Evolutionary conservation across 1,284 basidiomycete species (phyloP), one percentile per base, ranked within the genome.

Genomic region (Trichosporon faecale): DNA sequence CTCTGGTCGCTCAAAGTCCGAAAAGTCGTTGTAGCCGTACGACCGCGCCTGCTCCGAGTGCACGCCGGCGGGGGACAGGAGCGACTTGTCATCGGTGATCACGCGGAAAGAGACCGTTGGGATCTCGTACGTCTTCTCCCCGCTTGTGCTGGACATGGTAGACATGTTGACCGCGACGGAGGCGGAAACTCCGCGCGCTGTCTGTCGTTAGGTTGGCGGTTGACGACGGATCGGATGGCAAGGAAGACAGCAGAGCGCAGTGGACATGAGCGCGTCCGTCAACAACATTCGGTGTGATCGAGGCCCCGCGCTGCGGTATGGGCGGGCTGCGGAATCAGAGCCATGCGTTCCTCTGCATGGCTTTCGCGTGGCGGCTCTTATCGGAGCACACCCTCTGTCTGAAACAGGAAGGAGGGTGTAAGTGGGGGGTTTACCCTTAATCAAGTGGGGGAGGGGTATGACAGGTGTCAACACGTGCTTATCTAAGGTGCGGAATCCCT

Each of bases 1-100:
- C 67, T 93, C 91, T 6, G 93, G 92, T 74, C 89, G 85, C 73
- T 85, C 85, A 79, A 92, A 94, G 60, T 91, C 88, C 23, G 89
- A 88, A 76, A 89, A 89, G 77, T 94, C 90, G 78, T 94, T 94
- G 84, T 91, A 84, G 23, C 83, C 83, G 76, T 79, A 84, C 9
- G 76, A 75, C 27, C 79, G 72, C 52, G 74, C 78, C 67, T 79
- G 77, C 21, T 80, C 80, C 65, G 79, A 80, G 37, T 79, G 77
- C 9, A 80, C 80, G 25, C 80, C 79, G 1, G 78, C 78, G 8
- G 81, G 79, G 9, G 60, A 66, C 14, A 75, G 65, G 4, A 78
- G 65, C 18, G 78, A 70, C 67, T 77, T 76, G 67, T 81, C 81
- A 69, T 81, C 79, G 3, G 73, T 77, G 63, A 84, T 72, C 52